These are phyloP conservation scores for Aspergillus wentii DNA, from an alignment of 495 filamentous ascomycete genomes.

Conservation along the genomic window DNA sequence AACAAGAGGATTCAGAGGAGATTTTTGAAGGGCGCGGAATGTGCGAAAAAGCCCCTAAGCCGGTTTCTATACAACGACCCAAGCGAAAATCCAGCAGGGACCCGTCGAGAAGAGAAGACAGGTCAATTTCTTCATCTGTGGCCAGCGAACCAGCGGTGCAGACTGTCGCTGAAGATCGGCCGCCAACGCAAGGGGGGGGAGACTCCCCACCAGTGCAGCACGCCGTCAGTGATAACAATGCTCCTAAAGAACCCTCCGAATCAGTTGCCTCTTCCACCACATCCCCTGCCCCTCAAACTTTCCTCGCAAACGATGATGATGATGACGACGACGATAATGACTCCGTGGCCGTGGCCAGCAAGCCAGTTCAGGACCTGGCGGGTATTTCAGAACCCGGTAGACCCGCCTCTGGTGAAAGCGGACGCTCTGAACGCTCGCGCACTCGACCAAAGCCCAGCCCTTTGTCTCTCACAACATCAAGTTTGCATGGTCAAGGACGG, in stretches of 20 bases:
- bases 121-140: slow-evolving; percentile 18
- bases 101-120: slow-evolving; percentile 17
- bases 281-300: slow-evolving; percentile 7
- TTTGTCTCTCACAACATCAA: slow-evolving; percentile 15
- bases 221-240: slow-evolving; percentile 16
- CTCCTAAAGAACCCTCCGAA: slow-evolving; percentile 13
- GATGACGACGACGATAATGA: slow-evolving; percentile 7
- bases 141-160: slow-evolving; percentile 18
- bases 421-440: slow-evolving; percentile 25
- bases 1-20: slow-evolving; percentile 18
- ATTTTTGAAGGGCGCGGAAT: slow-evolving; percentile 34
- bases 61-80: slow-evolving; percentile 29
- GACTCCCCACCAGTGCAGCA: slow-evolving; percentile 18
- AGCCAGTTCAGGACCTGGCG: too few species aligned
- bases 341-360: too few species aligned
- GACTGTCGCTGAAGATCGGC: slow-evolving; percentile 13
- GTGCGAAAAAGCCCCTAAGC: slow-evolving; percentile 28
- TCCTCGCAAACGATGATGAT: background rate
- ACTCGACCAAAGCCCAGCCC: slow-evolving; percentile 22
- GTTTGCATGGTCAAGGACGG: slow-evolving; percentile 18
- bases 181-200: slow-evolving; percentile 28
- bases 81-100: slow-evolving; percentile 30
- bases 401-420: slow-evolving; percentile 35
- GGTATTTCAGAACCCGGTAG: too few species aligned
- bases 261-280: slow-evolving; percentile 15